These are phyloP conservation scores for Arctium minus DNA, from an alignment of 129 eudicot species.

Conservation along the genomic window DNA sequence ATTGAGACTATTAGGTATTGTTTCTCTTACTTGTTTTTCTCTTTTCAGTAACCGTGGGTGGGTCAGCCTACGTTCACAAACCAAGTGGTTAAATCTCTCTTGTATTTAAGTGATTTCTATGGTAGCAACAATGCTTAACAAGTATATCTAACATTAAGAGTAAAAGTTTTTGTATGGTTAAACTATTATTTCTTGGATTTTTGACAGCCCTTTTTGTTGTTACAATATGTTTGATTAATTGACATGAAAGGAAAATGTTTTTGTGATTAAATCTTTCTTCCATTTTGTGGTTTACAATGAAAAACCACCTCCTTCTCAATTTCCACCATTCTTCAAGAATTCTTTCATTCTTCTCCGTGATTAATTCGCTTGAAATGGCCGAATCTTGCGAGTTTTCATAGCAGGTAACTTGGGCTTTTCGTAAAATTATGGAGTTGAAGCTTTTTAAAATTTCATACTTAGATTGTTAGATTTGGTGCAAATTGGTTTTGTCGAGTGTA, in stretches of 20 bases:
- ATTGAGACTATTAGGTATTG: too few species aligned
- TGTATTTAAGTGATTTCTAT: too few species aligned
- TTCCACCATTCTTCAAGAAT: background rate
- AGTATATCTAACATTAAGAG: background rate
- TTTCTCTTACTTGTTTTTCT: too few species aligned
- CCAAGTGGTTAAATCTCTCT: too few species aligned
- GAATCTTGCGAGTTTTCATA: background rate
- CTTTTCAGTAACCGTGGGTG: too few species aligned
- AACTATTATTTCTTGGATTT: background rate
- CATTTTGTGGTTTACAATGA: too few species aligned
- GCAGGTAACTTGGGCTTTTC: conserved; percentile 5
- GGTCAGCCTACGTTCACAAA: too few species aligned
- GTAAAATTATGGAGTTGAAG: background rate
- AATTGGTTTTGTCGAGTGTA: background rate
- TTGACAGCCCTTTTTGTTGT: background rate
- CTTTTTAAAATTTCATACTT: background rate
- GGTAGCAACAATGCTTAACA: background rate
- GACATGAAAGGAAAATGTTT: too few species aligned
- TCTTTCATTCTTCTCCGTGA: background rate
- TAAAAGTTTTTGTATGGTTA: background rate
- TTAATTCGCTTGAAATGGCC: background rate
- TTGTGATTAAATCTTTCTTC: background rate
- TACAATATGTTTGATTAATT: too few species aligned
- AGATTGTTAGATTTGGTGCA: conserved; percentile 6
- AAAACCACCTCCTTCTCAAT: background rate